Evolutionary conservation across 306 rosid species (phyloP), one percentile per base, ranked within the genome.

Genomic region (Cucumis hystrix): DNA sequence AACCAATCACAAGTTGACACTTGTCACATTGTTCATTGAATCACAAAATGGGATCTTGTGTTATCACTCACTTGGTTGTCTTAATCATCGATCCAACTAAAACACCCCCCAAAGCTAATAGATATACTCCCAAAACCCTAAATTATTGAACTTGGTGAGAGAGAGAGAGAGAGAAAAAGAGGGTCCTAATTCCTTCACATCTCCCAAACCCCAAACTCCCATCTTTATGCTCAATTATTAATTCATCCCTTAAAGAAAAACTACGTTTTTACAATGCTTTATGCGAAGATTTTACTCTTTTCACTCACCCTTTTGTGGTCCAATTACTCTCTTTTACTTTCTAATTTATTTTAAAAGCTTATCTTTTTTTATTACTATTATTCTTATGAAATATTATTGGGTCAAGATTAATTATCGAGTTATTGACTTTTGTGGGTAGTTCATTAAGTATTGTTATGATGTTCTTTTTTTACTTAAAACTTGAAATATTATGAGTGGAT

Each of bases 31-130:
- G 21, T 11, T 47, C 23, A 70, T 47, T 47, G 58, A 70, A 23
- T 70, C 57, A 21, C 17, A 39, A 39, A 70, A 45, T 45, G 75
- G 75, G 75, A 20, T 43, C 33, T 67, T 39, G 52, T 41, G 17
- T 41, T 45, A 47, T 45, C 58, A 69, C 49, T 69, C 39, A 69
- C 86, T 79, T 81, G 81, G 75, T 55, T 80, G 86, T 87, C 89
- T 83, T 84, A 85, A 86, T 88, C 91, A 77, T 28, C 3, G 30
- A 28, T 82, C 62, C 89, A 80, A 85, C 69, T 81, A 83, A 87
- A 87, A 75, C 85, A 75, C 81, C 58, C 58, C 9, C 84, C 86
- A 81, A 83, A 70, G 75, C 58, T 70, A 51, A 51, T 47, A 47
- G 54, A 47, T 47, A 43, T 47, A 20, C 84, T 84, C 85, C 71